Evolutionary conservation across 2,329 filamentous ascomycete genomes (phyloP), one percentile per base, ranked within the genome.

Genomic region (Aspergillus quadrilineatus): DNA sequence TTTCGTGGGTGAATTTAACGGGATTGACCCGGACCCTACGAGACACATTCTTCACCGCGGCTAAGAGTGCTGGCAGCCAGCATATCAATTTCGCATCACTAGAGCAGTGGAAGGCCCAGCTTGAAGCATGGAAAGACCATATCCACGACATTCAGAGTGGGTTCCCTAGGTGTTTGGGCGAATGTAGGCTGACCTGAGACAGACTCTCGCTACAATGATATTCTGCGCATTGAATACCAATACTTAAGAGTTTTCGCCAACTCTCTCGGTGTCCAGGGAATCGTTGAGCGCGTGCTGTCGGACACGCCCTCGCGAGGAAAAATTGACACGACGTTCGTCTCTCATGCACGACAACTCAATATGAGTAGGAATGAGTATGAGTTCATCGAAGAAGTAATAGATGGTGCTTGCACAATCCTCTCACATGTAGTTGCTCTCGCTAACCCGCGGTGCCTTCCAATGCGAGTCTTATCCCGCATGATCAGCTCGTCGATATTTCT

Each of bases 401-500:
- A 80, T 22, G 75, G 75, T 1, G 77, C 75, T 37, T 75, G 75
- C 22, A 68, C 77, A 45, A 78, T 78, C 17, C 67, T 81, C 1
- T 65, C 39, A 9, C 50, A 76, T 49, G 77, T 73, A 28, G 73
- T 77, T 1, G 74, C 70, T 1, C 67, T 71, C 15, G 67, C 80
- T 1, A 71, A 6, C 4, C 67, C 82, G 8, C 69, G 74, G 6
- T 81, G 76, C 55, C 76, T 74, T 0, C 80, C 79, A 0, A 75
- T 80, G 5, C 67, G 79, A 4, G 74, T 80, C 14, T 79, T 79
- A 48, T 65, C 80, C 3, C 75, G 79, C n/a, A 77, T 80, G 28
- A 79, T 77, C 1, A 78, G 77, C 1, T 76, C 76, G 0, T 80
- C 79, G 0, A 77, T 82, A 10, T 80, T 81, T 49, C 70, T 81